A percentile compares a stretch with the other conserved stretches of the same genome.
These are phyloP conservation scores for Telopea speciosissima DNA, from an alignment of 177 flowering plant species.

Conservation along the genomic window DNA sequence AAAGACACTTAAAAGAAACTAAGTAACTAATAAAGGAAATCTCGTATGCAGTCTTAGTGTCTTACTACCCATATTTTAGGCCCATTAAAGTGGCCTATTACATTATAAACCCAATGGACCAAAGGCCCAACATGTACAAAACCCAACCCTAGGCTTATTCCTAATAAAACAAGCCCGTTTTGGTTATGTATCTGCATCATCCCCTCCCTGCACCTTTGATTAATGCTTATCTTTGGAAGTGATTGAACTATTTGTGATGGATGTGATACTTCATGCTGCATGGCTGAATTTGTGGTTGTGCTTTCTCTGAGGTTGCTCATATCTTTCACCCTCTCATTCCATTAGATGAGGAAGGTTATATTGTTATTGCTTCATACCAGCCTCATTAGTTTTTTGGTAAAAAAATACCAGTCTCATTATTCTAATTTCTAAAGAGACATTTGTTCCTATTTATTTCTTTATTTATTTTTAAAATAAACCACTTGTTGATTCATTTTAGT, in stretches of 20 bases:
- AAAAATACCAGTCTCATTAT: background rate
- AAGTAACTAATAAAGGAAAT: too few species aligned
- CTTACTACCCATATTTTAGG: too few species aligned
- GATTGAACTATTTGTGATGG: background rate
- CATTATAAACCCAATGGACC: too few species aligned
- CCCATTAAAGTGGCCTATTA: too few species aligned
- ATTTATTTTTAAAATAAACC: background rate
- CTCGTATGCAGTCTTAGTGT: too few species aligned
- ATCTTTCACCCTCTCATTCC: background rate
- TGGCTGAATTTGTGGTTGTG: background rate
- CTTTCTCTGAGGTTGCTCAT: background rate
- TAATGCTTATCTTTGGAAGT: background rate
- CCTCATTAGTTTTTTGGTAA: too few species aligned
- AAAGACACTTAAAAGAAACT: too few species aligned
- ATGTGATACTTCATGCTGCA: background rate
- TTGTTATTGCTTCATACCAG: background rate
- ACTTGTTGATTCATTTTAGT: background rate
- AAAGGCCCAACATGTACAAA: too few species aligned
- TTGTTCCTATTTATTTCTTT: background rate
- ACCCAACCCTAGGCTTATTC: too few species aligned
- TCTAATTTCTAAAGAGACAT: background rate
- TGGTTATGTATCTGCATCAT: too few species aligned
- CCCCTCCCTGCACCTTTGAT: background rate
- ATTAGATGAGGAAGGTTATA: background rate
- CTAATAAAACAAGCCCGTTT: too few species aligned